Base-by-base conservation (phyloP, 176 grass and related monocot genomes). In the Secale cereale region DNA sequence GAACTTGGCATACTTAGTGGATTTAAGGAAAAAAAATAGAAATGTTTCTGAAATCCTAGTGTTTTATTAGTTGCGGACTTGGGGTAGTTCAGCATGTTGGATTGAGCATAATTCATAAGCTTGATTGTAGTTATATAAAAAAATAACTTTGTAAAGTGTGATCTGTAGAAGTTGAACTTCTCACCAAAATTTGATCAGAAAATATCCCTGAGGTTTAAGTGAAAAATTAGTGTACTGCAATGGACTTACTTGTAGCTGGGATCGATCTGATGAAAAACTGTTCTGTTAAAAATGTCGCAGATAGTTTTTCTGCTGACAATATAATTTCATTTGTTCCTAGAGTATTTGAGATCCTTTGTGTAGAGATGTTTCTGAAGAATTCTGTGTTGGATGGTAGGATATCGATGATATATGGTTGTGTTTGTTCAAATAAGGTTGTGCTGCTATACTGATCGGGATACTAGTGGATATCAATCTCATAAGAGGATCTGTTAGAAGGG, bases 171-270 rank as follows among this genome's bases (percentile, higher is more conserved):
- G 66, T 77, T 16, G 10, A 27, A 59, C 5, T 22, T 69, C 26
- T 7, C 19, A 78, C n/a, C 73, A 41, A 12, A 84, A 57, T 79
- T 52, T 65, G 40, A 65, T 79, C 41, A 63, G 19, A 23, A n/a
- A 40, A 83, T 11, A 54, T 52, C 7, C 37, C 28, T 86, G 15
- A 30, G 35, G 31, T 81, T 64, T 35, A 63, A 70, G 54, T 86
- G 39, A 10, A 50, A 64, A 80, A 14, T 4, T 78, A 35, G n/a
- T 70, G 31, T 71, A 3, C 19, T 83, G 28, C 57, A 78, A 6
- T 64, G 59, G 25, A 22, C 16, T 79, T 65, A 20, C 15, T 43
- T 65, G 59, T 39, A 19, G 59, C 37, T 28, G 37, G 59, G 26
- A 40, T 87, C 6, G 11, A 25, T 66, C 25, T 76, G 40, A 29